phyloP scores from a whole-genome alignment of 805 yeast genomes.

The Cyberlindnera subsufficiens region DNA sequence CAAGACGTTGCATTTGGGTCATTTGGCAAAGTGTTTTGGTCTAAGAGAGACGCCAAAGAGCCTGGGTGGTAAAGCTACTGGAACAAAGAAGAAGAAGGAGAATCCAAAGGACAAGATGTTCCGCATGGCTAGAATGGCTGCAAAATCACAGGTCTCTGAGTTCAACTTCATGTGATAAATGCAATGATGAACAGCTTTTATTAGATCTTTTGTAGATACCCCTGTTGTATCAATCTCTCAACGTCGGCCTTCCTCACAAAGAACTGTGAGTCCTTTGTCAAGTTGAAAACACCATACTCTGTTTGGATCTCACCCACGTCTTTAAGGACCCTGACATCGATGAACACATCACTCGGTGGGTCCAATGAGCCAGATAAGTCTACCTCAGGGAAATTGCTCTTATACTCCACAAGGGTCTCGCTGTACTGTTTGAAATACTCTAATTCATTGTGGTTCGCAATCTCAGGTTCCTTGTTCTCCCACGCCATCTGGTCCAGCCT shows the following conservation, averaged over 20 bases:
- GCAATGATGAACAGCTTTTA: neutral
- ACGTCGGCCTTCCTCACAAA: constrained; percentile 93
- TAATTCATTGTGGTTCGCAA: constrained; percentile 71
- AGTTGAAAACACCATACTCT: constrained; percentile 91
- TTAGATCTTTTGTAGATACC: constrained; percentile 72
- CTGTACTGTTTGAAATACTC: constrained; percentile 69
- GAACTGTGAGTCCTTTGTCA: constrained; percentile 90
- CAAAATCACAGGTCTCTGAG: constrained; percentile 59
- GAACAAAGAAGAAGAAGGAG: constrained; percentile 44
- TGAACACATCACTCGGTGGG: constrained; percentile 88
- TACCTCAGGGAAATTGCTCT: constrained; percentile 72
- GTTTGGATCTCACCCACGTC: constrained; percentile 98
- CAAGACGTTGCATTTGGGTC: constrained; percentile 84
- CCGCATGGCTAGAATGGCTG: constrained; percentile 66
- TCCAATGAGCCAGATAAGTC: constrained; percentile 85
- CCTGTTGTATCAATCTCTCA: constrained; percentile 90
- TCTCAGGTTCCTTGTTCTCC: constrained; percentile 55
- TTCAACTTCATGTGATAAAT: constrained; percentile 48
- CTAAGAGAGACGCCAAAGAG: constrained; percentile 90
- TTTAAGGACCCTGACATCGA: constrained; percentile 87
- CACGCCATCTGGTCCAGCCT: constrained; percentile 64
- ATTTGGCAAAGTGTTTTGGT: constrained; percentile 91
- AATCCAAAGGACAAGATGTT: constrained; percentile 71
- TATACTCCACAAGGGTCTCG: constrained; percentile 67
- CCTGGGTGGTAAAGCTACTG: constrained; percentile 43